Percentiles rank a stretch among this genome's conserved stretches.
These are phyloP conservation scores for Tricholomella constricta DNA, from an alignment of 768 basidiomycete species.

Conservation along the genomic window DNA sequence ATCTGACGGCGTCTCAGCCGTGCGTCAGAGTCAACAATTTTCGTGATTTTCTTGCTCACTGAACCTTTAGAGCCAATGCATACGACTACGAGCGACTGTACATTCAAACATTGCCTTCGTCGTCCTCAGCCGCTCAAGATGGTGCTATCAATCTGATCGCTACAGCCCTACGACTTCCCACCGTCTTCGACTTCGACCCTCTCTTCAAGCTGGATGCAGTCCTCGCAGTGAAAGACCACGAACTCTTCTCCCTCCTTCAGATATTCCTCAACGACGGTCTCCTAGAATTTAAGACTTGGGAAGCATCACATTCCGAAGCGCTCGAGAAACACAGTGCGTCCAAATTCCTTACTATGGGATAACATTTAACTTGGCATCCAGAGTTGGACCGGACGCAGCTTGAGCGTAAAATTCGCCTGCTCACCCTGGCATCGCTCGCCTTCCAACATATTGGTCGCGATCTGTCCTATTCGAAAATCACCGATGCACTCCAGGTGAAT, in stretches of 20 bases:
- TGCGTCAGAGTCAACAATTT: constrained; percentile 36
- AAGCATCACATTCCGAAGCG: constrained; percentile 43
- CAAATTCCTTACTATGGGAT: constrained; percentile 6
- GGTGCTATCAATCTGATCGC: constrained; percentile 65
- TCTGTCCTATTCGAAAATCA: constrained; percentile 71
- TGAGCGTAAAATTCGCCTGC: constrained; percentile 78
- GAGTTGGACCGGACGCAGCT: constrained; percentile 60
- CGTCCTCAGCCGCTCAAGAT: constrained; percentile 49
- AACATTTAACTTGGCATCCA: constrained; percentile 26
- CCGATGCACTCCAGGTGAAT: constrained; percentile 65
- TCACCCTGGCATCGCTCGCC: constrained; percentile 76
- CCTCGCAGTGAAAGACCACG: constrained; percentile 63
- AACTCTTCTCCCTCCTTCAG: constrained; percentile 73
- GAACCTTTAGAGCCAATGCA: constrained; percentile 47
- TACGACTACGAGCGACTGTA: constrained; percentile 69
- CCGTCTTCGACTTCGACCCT: constrained; percentile 78
- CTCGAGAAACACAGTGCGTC: constrained; percentile 64
- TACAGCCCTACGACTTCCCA: constrained; percentile 63
- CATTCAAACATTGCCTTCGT: constrained; percentile 58
- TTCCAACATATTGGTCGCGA: constrained; percentile 75
- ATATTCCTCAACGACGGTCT: constrained; percentile 71
- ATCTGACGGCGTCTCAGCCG: constrained; percentile 58
- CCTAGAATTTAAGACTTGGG: constrained; percentile 65
- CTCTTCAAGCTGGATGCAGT: constrained; percentile 78
- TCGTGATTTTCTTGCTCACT: constrained; percentile 1